Conservation (phyloP, 495 filamentous ascomycete species). For the Aspergillus bertholletiae region DNA sequence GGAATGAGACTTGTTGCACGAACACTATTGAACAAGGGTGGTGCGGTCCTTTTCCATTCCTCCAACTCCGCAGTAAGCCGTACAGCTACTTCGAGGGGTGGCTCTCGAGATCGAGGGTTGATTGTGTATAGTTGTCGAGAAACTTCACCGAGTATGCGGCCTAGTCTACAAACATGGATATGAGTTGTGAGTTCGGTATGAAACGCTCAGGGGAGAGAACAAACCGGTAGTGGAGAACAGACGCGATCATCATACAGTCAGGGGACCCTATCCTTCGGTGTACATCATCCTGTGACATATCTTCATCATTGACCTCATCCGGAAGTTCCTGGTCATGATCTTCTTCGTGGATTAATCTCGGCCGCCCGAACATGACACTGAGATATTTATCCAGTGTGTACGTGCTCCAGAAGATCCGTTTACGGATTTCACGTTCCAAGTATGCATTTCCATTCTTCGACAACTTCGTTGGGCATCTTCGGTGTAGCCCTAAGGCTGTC, state of each 20-base stretch:
- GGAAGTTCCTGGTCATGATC: conserved; percentile 53
- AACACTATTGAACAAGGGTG: conserved; percentile 43
- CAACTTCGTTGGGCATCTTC: conserved; percentile 30
- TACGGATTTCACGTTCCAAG: conserved; percentile 41
- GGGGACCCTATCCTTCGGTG: conserved; percentile 26
- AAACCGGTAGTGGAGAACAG: conserved; percentile 43
- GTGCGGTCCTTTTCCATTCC: conserved; percentile 40
- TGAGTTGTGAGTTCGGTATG: not conserved
- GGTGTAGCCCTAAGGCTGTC: conserved; percentile 42
- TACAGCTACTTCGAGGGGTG: conserved; percentile 36
- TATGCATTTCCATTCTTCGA: conserved; percentile 30
- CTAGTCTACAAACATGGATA: conserved; percentile 27
- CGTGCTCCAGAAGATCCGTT: conserved; percentile 55
- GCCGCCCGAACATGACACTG: conserved; percentile 52
- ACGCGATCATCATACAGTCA: conserved; percentile 47
- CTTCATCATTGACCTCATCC: conserved; percentile 50
- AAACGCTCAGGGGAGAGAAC: not conserved
- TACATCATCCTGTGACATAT: conserved; percentile 43
- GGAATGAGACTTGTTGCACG: conserved; percentile 45
- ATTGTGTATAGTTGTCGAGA: conserved; percentile 48
- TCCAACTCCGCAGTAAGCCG: conserved; percentile 34
- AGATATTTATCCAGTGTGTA: conserved; percentile 57
- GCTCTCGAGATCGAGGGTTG: conserved; percentile 35
- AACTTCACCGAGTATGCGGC: conserved; percentile 42
- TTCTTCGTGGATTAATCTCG: conserved; percentile 49